Evolutionary conservation across 495 filamentous ascomycete genomes (phyloP).

Genomic region (Parmelia sp.): DNA sequence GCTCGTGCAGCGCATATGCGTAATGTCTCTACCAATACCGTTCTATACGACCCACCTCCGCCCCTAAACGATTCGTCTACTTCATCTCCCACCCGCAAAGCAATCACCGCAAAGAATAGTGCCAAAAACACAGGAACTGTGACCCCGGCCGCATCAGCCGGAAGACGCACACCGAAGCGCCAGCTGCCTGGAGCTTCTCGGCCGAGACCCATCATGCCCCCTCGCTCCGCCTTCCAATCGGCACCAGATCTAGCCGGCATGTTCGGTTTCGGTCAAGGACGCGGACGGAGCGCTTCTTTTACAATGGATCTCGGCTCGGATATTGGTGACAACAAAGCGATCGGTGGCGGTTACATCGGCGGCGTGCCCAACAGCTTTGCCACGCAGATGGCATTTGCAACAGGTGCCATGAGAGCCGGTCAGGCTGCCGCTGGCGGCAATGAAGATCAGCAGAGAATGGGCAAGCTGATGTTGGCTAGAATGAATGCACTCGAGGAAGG

Average conservation of each 20-base stretch:
- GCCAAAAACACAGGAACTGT: slow-evolving; percentile 43
- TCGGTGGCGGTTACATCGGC: slow-evolving; percentile 45
- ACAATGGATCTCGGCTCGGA: slow-evolving; percentile 67
- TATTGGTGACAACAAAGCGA: slow-evolving; percentile 60
- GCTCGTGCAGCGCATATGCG: slow-evolving; percentile 47
- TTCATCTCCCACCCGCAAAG: slow-evolving; percentile 33
- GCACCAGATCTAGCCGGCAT: slow-evolving; percentile 45
- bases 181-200: slow-evolving; percentile 26
- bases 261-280: slow-evolving; percentile 33
- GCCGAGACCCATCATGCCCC: slow-evolving; percentile 49
- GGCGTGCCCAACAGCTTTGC: slow-evolving; percentile 68
- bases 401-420: slow-evolving; percentile 41
- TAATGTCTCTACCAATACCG: slow-evolving; percentile 70
- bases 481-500: slow-evolving; percentile 87
- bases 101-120: slow-evolving; percentile 38
- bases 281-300: slow-evolving; percentile 45
- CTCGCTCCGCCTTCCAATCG: slow-evolving; percentile 46
- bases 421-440: slow-evolving; percentile 34
- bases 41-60: slow-evolving; percentile 57
- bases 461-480: slow-evolving; percentile 75
- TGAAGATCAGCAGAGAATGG: slow-evolving; percentile 61
- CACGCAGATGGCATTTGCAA: slow-evolving; percentile 70
- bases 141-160: slow-evolving; percentile 36
- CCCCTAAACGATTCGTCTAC: slow-evolving; percentile 31
- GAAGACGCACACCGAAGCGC: slow-evolving; percentile 46